Percentiles rank a stretch among this genome's conserved stretches.
phyloP scores from a whole-genome alignment of 148 eudicot species.

The Amaranthus cruentus region DNA sequence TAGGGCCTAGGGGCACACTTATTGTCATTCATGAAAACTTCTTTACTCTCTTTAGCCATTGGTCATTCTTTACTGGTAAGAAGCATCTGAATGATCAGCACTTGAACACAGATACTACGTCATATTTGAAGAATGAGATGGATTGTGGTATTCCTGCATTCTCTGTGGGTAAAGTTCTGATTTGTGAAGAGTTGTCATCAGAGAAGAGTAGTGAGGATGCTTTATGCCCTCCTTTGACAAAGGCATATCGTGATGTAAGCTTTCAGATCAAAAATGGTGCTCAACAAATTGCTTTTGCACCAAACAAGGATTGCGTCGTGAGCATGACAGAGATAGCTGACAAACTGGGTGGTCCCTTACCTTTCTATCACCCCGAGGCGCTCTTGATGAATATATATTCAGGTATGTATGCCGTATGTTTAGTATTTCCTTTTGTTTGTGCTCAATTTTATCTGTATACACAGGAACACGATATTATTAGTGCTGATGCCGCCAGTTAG shows the following conservation, averaged over 20 bases:
- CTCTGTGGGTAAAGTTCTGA: slow-evolving; percentile 19
- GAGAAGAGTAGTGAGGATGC: slow-evolving; percentile 25
- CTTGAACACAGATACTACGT: slow-evolving; percentile 9
- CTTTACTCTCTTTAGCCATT: slow-evolving; percentile 68
- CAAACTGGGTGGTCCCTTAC: slow-evolving; percentile 50
- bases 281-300: slow-evolving; percentile 22
- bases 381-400: slow-evolving; percentile 64
- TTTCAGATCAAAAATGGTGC: slow-evolving; percentile 28
- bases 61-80: slow-evolving; percentile 36
- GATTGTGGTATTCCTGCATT: slow-evolving; percentile 15
- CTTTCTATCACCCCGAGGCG: slow-evolving; percentile 73
- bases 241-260: slow-evolving; percentile 26
- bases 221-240: slow-evolving; percentile 28
- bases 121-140: slow-evolving; percentile 21
- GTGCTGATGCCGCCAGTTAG: neutral
- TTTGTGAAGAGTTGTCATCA: slow-evolving; percentile 30
- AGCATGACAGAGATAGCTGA: slow-evolving; percentile 58
- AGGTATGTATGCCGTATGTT: slow-evolving; percentile 56
- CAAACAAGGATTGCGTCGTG: slow-evolving; percentile 27
- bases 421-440: neutral
- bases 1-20: slow-evolving; percentile 66
- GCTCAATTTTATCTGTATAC: neutral
- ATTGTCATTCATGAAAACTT: slow-evolving; percentile 56
- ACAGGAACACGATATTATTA: neutral
- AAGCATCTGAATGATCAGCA: slow-evolving; percentile 19